Conservation (phyloP, 148 eudicot species). For the Heliosperma pusillum region DNA sequence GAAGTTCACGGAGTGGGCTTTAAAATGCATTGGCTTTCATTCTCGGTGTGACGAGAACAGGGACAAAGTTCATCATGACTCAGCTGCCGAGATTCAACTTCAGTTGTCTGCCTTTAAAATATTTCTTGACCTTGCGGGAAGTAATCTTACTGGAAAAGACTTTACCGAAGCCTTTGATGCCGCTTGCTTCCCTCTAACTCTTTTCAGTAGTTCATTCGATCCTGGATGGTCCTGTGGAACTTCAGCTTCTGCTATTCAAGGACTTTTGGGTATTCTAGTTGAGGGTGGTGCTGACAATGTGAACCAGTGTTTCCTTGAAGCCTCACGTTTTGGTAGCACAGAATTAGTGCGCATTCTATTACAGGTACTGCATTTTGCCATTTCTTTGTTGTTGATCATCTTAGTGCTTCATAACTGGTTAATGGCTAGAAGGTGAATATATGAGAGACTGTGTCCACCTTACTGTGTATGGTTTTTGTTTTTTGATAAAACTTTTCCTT, state of each 20-base stretch:
- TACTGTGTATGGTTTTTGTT: not conserved
- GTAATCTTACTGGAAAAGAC: conserved; percentile 83
- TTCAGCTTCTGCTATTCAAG: conserved; percentile 88
- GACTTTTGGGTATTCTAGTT: conserved; percentile 79
- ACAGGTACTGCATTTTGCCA: conserved; percentile 54
- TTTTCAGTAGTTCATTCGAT: conserved; percentile 96
- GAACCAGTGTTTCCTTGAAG: conserved; percentile 98
- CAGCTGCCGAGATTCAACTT: conserved; percentile 75
- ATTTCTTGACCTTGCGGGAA: conserved; percentile 90
- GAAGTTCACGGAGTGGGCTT: conserved; percentile 98
- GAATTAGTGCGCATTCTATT: conserved; percentile 90
- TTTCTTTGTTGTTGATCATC: not conserved
- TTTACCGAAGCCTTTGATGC: conserved; percentile 99
- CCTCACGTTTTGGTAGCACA: conserved; percentile 98
- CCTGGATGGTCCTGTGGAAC: conserved; percentile 97
- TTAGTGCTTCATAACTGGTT: not conserved
- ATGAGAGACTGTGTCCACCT: not conserved
- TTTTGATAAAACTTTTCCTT: no score
- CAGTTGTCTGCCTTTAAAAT: conserved; percentile 84
- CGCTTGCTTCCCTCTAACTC: conserved; percentile 97
- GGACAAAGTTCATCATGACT: conserved; percentile 55
- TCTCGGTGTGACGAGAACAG: conserved; percentile 71
- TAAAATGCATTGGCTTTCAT: conserved; percentile 93
- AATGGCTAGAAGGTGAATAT: not conserved
- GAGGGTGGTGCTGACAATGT: conserved; percentile 99